These are phyloP conservation scores for Lophium mytilinum DNA, from an alignment of 495 filamentous ascomycete species.

Conservation along the genomic window DNA sequence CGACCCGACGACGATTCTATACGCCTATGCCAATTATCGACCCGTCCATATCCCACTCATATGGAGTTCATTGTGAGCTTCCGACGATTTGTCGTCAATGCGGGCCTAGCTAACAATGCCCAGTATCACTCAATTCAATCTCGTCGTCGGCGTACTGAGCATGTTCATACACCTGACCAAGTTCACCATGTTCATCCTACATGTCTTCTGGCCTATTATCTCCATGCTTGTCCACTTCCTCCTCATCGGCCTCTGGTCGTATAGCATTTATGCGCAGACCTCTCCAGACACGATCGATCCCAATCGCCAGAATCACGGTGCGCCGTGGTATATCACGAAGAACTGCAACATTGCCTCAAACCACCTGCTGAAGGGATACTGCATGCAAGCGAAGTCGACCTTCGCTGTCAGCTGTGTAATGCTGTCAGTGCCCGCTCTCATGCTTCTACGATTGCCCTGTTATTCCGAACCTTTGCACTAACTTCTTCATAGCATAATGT, in stretches of 20 bases:
- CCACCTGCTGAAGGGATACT: constrained; percentile 53
- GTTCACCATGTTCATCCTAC: constrained; percentile 59
- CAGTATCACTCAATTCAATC: constrained; percentile 74
- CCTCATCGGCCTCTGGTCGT: constrained; percentile 56
- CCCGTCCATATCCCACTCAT: constrained; percentile 61
- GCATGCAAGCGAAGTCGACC: constrained; percentile 64
- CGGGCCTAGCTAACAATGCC: constrained; percentile 15
- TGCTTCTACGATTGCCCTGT: background rate
- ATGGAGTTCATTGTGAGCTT: constrained; percentile 66
- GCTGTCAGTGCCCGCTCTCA: constrained; percentile 47
- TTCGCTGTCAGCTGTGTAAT: constrained; percentile 66
- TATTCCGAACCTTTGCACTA: background rate
- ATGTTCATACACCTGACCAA: constrained; percentile 61
- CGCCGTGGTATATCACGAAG: constrained; percentile 80
- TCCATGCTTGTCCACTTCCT: constrained; percentile 49
- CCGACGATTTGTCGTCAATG: background rate
- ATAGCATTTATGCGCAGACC: constrained; percentile 63
- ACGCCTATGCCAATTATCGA: constrained; percentile 67
- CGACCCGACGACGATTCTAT: constrained; percentile 60
- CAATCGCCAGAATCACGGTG: constrained; percentile 52
- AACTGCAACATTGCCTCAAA: constrained; percentile 58
- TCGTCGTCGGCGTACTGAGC: constrained; percentile 70
- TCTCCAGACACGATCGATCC: constrained; percentile 74
- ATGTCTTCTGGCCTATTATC: constrained; percentile 63
- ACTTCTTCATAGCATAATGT: constrained; percentile 26